phyloP scores from a whole-genome alignment of 306 rosid species.

The Inga oerstediana region DNA sequence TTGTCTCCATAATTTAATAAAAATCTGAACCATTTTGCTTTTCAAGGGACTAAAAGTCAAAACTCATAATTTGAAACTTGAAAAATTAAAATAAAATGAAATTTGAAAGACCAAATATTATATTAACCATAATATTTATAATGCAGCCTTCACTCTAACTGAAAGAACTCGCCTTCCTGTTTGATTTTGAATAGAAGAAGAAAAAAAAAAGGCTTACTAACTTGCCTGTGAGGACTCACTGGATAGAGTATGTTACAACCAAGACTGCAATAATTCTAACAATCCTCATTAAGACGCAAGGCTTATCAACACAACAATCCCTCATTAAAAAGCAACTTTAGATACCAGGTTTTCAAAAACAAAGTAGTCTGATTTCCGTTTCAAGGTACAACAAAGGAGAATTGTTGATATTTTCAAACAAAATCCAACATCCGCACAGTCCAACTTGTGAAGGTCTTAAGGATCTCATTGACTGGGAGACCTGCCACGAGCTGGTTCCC shows the following conservation, averaged over 20 bases:
- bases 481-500: conserved; percentile 61
- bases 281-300: conserved; percentile 12
- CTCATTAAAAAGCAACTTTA: not conserved
- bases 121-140: no score
- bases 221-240: not conserved
- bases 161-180: not conserved
- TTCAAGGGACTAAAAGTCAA: no score
- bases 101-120: no score
- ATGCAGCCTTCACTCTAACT: no score
- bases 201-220: not conserved
- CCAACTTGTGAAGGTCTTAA: conserved; percentile 14
- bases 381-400: not conserved
- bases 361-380: conserved; percentile 11
- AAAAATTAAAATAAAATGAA: no score
- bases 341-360: conserved; percentile 16
- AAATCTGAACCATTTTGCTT: no score
- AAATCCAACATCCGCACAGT: conserved; percentile 27
- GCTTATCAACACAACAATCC: conserved; percentile 1
- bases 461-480: conserved; percentile 59
- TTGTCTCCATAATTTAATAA: no score
- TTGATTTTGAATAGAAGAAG: not conserved
- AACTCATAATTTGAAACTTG: no score
- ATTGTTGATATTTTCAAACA: conserved; percentile 21
- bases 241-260: not conserved
- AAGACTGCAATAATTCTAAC: not conserved